Conservation (phyloP, 2,329 filamentous ascomycete genomes). For the Capronia epimyces region DNA sequence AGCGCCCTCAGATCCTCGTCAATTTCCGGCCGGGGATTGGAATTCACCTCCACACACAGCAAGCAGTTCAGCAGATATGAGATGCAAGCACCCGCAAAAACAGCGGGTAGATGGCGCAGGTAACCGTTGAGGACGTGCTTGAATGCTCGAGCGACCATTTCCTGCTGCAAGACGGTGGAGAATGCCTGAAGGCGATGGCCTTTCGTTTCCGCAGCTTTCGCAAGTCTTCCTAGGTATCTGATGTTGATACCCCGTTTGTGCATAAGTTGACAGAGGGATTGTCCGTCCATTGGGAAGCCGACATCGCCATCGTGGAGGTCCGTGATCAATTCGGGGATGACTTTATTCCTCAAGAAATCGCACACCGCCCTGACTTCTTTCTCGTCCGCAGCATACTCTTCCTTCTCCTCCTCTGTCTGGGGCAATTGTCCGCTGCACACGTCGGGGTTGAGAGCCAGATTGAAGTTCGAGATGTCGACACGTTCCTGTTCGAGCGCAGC, state of each 20-base stretch:
- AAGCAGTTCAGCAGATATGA: slow-evolving; percentile 92
- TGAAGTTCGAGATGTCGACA: slow-evolving; percentile 81
- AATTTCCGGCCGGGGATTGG: slow-evolving; percentile 70
- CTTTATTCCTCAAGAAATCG: slow-evolving; percentile 66
- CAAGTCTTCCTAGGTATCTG: slow-evolving; percentile 84
- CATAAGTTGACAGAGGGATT: slow-evolving; percentile 77
- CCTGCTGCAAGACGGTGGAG: slow-evolving; percentile 70
- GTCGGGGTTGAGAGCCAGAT: slow-evolving; percentile 86
- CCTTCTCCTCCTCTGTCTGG: slow-evolving; percentile 85
- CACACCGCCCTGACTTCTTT: slow-evolving; percentile 80
- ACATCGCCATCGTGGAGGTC: slow-evolving; percentile 89
- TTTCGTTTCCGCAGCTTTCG: slow-evolving; percentile 60
- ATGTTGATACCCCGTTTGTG: slow-evolving; percentile 98
- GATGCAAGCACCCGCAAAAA: slow-evolving; percentile 72
- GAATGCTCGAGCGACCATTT: slow-evolving; percentile 93
- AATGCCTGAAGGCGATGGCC: slow-evolving; percentile 71
- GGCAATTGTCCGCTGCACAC: slow-evolving; percentile 89
- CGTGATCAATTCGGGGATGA: slow-evolving; percentile 77
- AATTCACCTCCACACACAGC: slow-evolving; percentile 68
- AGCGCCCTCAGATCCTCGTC: slow-evolving; percentile 68
- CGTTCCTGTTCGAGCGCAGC: slow-evolving; percentile 53
- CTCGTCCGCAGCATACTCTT: slow-evolving; percentile 76
- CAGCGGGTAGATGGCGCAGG: slow-evolving; percentile 70
- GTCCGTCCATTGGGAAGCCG: slow-evolving; percentile 97
- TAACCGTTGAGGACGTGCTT: slow-evolving; percentile 83